Evolutionary conservation across 2,329 filamentous ascomycete genomes (phyloP).

Genomic region (Trichoderma sp.): DNA sequence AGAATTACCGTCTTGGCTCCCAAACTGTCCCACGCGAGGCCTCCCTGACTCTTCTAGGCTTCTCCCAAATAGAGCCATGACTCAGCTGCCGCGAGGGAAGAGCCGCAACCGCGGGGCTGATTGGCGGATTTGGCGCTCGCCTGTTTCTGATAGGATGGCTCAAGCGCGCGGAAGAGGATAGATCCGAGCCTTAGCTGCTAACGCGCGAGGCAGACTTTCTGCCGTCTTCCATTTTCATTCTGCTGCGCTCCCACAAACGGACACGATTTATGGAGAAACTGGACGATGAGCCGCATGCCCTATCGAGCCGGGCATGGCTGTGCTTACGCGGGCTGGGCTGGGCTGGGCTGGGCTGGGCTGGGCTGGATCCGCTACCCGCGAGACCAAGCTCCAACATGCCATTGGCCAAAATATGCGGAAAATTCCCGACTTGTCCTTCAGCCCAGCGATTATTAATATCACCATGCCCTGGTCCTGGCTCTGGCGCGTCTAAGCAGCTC

Average conservation of each 20-base stretch:
- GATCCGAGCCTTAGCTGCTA: background rate
- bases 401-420: background rate
- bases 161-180: constrained; percentile 15
- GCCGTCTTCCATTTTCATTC: background rate
- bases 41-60: background rate
- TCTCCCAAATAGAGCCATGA: background rate
- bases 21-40: background rate
- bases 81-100: constrained; percentile 1
- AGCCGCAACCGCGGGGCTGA: background rate
- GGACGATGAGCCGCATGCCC: background rate
- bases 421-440: background rate
- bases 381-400: background rate
- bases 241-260: background rate
- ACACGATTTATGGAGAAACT: background rate
- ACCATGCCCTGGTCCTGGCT: background rate
- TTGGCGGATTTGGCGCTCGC: background rate
- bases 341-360: background rate
- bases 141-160: background rate
- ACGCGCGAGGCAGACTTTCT: constrained; percentile 6
- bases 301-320: background rate
- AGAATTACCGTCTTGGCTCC: background rate
- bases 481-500: background rate
- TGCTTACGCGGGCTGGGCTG: background rate
- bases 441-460: background rate
- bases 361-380: background rate